These are phyloP conservation scores for Candida tetrigidarum DNA, from an alignment of 1,139 yeast species.

Conservation along the genomic window DNA sequence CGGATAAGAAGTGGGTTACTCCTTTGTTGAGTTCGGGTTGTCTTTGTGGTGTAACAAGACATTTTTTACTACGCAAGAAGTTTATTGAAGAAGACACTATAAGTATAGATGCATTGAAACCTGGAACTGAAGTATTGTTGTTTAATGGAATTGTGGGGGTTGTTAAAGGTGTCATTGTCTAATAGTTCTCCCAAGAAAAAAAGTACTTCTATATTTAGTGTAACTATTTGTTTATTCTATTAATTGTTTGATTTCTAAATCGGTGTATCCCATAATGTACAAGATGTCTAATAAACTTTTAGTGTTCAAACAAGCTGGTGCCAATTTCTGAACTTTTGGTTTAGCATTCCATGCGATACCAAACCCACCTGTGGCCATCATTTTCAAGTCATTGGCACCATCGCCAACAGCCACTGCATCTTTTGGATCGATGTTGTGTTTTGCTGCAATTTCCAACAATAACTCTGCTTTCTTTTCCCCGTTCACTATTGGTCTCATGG, in stretches of 20 bases:
- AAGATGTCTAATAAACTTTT: constrained; percentile 70
- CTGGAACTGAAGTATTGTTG: constrained; percentile 70
- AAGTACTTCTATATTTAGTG: background rate
- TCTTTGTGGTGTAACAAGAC: constrained; percentile 82
- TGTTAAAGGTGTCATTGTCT: constrained; percentile 56
- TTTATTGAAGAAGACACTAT: constrained; percentile 60
- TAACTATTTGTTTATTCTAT: constrained; percentile 14
- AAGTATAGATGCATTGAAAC: constrained; percentile 42
- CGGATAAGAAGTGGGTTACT: constrained; percentile 68
- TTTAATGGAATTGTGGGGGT: constrained; percentile 89
- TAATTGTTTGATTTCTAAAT: constrained; percentile 51
- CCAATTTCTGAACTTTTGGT: constrained; percentile 81
- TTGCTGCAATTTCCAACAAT: constrained; percentile 65
- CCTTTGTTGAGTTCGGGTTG: constrained; percentile 82
- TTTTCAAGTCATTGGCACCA: constrained; percentile 93
- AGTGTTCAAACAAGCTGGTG: constrained; percentile 83
- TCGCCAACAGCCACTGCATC: constrained; percentile 91
- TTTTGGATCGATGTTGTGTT: constrained; percentile 59
- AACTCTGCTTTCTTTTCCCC: constrained; percentile 83
- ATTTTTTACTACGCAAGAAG: constrained; percentile 59
- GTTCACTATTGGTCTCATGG: constrained; percentile 80
- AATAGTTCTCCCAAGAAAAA: background rate
- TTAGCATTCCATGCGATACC: constrained; percentile 99
- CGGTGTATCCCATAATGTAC: constrained; percentile 79
- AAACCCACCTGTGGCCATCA: constrained; percentile 92